These are phyloP conservation scores for Albatrellus sp. DNA, from an alignment of 1,284 basidiomycete genomes.

Conservation along the genomic window DNA sequence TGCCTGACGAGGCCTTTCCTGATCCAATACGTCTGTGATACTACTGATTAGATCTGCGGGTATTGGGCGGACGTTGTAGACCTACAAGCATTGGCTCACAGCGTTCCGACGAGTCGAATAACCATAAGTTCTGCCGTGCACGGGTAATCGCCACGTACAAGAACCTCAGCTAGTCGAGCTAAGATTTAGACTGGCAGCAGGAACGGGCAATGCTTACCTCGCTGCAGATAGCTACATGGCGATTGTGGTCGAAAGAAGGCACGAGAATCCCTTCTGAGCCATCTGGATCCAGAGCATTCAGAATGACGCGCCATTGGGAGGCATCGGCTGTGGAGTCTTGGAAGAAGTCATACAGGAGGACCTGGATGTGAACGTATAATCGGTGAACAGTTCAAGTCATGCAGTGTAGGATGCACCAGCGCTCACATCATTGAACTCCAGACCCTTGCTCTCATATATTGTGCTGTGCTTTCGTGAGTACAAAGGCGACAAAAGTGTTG, in stretches of 20 bases:
- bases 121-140: conserved; percentile 56
- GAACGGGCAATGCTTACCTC: conserved; percentile 27
- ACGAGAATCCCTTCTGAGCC: conserved; percentile 15
- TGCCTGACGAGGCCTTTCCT: conserved; percentile 9
- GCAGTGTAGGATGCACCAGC: background rate
- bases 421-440: conserved; percentile 61
- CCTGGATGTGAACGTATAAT: conserved; percentile 29
- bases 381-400: background rate
- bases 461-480: conserved; percentile 31
- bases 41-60: conserved; percentile 21
- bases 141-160: conserved; percentile 63
- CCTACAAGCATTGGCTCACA: conserved; percentile 46
- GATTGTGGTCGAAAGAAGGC: conserved; percentile 12
- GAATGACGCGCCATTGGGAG: conserved; percentile 43
- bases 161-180: conserved; percentile 38
- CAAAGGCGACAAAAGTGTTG: background rate
- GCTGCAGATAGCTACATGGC: conserved; percentile 44
- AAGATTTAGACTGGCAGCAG: background rate
- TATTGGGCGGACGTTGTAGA: conserved; percentile 23
- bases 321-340: conserved; percentile 19
- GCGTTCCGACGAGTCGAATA: conserved; percentile 45
- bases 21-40: conserved; percentile 29
- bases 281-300: too few relatives aligned
- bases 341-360: conserved; percentile 40
- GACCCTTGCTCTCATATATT: conserved; percentile 61